Evolutionary conservation across 192 early-diverging fungal species (phyloP).

Genomic region (Allomyces arbusculus): DNA sequence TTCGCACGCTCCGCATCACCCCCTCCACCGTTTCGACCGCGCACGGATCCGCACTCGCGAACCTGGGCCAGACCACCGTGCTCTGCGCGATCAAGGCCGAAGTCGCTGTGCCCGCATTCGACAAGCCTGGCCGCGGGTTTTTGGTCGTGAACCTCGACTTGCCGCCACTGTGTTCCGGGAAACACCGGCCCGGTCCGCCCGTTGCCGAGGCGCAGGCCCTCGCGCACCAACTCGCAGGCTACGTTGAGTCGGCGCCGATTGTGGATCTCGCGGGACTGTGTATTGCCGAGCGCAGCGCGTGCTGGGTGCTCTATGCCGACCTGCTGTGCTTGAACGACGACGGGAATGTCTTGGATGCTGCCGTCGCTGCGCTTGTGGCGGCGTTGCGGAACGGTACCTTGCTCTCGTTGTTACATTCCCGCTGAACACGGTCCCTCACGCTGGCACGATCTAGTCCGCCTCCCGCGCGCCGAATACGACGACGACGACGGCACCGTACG

Average conservation of each 20-base stretch:
- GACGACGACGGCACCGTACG: conserved; percentile 43
- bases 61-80: conserved; percentile 70
- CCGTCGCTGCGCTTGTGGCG: conserved; percentile 51
- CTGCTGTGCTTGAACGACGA: conserved; percentile 79
- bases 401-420: background rate
- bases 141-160: conserved; percentile 83
- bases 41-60: conserved; percentile 67
- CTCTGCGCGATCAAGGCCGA: conserved; percentile 91
- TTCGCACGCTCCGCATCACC: background rate
- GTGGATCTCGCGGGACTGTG: conserved; percentile 49
- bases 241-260: conserved; percentile 20
- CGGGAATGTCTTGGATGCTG: conserved; percentile 76
- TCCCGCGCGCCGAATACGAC: conserved; percentile 46
- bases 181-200: conserved; percentile 68
- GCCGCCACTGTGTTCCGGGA: conserved; percentile 69
- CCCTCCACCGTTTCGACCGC: conserved; percentile 41
- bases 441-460: conserved; percentile 4
- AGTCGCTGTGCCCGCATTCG: conserved; percentile 57
- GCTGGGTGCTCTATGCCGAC: conserved; percentile 74
- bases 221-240: conserved; percentile 43
- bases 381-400: conserved; percentile 48
- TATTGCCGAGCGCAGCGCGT: conserved; percentile 58
- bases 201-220: conserved; percentile 59
- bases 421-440: no score
- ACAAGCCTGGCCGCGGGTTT: conserved; percentile 48